Evolutionary conservation across 176 grass and related monocot species (phyloP).

Genomic region (Guadua angustifolia): DNA sequence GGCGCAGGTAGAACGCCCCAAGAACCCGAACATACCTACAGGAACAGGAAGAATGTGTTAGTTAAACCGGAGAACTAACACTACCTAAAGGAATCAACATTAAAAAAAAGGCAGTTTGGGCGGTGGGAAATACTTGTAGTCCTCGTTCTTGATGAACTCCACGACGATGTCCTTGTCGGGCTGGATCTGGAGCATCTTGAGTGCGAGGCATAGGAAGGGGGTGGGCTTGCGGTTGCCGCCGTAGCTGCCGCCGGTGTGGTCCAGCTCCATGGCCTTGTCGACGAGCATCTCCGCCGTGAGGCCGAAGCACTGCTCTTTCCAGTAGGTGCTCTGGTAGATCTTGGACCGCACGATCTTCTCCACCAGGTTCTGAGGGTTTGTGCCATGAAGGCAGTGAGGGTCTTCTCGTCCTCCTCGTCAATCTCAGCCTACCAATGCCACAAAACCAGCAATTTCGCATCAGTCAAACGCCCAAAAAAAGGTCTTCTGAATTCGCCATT

Average conservation of each 20-base stretch:
- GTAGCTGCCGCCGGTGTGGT: slow-evolving; percentile 79
- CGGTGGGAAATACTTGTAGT: slow-evolving; percentile 67
- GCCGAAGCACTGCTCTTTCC: slow-evolving; percentile 98
- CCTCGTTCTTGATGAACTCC: slow-evolving; percentile 98
- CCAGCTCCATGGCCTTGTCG: slow-evolving; percentile 99
- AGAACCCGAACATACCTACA: slow-evolving; percentile 82
- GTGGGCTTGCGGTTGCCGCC: slow-evolving; percentile 83
- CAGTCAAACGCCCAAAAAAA: no score
- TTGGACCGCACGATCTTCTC: slow-evolving; percentile 61
- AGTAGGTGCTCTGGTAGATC: slow-evolving; percentile 92
- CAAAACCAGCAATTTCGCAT: no score
- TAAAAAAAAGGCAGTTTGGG: background rate
- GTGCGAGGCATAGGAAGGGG: slow-evolving; percentile 80
- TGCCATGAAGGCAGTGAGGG: no score
- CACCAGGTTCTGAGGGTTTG: slow-evolving; percentile 76
- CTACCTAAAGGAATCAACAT: background rate
- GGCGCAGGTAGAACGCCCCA: slow-evolving; percentile 80
- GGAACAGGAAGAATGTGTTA: background rate
- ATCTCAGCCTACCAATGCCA: no score
- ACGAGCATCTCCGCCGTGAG: slow-evolving; percentile 93
- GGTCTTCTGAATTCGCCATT: no score
- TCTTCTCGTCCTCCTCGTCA: no score
- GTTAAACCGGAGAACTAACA: background rate
- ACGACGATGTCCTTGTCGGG: slow-evolving; percentile 97
- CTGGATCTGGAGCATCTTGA: slow-evolving; percentile 99